Percentiles rank a stretch among this genome's conserved stretches.
phyloP scores from a whole-genome alignment of 495 filamentous ascomycete genomes.

The Aspergillus sparsus region DNA sequence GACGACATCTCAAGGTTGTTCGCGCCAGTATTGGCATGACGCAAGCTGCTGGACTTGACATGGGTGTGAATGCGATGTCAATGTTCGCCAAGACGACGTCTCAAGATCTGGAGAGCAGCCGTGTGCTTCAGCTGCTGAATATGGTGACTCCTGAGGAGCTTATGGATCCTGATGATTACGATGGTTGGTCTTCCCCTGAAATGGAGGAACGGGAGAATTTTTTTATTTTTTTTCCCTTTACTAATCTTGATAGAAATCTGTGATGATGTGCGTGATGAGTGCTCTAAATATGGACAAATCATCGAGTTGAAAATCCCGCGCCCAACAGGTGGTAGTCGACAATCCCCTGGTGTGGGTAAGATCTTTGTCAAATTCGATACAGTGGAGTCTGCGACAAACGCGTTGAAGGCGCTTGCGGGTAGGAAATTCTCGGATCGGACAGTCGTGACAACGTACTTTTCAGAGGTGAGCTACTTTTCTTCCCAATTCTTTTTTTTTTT shows the following conservation, averaged over 20 bases:
- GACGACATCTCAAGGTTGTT: conserved; percentile 78
- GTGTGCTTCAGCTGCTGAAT: conserved; percentile 90
- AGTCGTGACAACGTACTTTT: conserved; percentile 93
- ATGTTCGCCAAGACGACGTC: conserved; percentile 95
- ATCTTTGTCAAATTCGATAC: conserved; percentile 93
- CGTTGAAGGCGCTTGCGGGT: conserved; percentile 82
- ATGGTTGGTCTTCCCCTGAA: conserved; percentile 56
- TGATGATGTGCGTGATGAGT: conserved; percentile 90
- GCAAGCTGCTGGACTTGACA: conserved; percentile 85
- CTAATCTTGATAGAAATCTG: conserved; percentile 70
- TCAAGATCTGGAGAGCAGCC: conserved; percentile 68
- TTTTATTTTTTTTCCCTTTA: neutral
- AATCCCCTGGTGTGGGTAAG: conserved; percentile 90
- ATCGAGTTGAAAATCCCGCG: conserved; percentile 87
- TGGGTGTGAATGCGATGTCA: conserved; percentile 97
- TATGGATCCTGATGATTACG: conserved; percentile 89
- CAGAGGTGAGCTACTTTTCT: conserved; percentile 62
- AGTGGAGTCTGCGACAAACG: conserved; percentile 75
- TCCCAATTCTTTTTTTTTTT: neutral
- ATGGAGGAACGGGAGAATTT: neutral
- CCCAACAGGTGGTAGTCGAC: conserved; percentile 75
- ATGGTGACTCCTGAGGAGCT: conserved; percentile 98
- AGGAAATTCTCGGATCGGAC: conserved; percentile 94
- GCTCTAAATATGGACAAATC: conserved; percentile 82
- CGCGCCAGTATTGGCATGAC: conserved; percentile 91